These are phyloP conservation scores for Ambrosia hybrid DNA, from an alignment of 140 eudicot genomes.

Conservation along the genomic window DNA sequence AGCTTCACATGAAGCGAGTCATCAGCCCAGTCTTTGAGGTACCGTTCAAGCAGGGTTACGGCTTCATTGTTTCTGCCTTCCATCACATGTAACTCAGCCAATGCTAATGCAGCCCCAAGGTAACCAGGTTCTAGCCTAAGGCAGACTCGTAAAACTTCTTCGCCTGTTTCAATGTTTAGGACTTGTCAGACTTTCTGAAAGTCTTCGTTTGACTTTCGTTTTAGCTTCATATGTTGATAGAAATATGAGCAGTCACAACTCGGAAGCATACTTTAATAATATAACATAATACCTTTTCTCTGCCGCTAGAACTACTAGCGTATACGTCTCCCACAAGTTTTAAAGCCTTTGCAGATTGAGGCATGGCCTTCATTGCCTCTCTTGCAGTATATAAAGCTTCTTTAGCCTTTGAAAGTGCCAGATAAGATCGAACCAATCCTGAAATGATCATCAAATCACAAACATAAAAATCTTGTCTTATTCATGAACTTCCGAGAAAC, in stretches of 20 bases:
- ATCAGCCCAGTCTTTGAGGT: slow-evolving; percentile 96
- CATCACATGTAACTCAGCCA: slow-evolving; percentile 87
- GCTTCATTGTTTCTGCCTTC: slow-evolving; percentile 97
- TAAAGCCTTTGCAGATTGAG: slow-evolving; percentile 92
- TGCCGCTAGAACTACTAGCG: slow-evolving; percentile 81
- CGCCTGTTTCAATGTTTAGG: slow-evolving; percentile 50
- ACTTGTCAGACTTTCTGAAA: slow-evolving; percentile 15
- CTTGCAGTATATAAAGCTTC: slow-evolving; percentile 91
- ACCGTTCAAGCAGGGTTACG: slow-evolving; percentile 78
- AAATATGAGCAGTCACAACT: no score
- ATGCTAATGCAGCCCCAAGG: slow-evolving; percentile 96
- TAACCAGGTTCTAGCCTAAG: slow-evolving; percentile 95
- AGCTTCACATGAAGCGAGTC: slow-evolving; percentile 95
- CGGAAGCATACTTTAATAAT: no score
- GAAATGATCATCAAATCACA: slow-evolving; percentile 23
- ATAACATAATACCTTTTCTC: slow-evolving; percentile 68
- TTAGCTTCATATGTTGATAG: no score
- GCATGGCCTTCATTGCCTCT: slow-evolving; percentile 99
- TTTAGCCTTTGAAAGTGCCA: slow-evolving; percentile 84
- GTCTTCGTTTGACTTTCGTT: slow-evolving; percentile 2
- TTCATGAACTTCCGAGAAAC: slow-evolving; percentile 9
- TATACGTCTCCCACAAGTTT: slow-evolving; percentile 95
- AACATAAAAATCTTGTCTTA: slow-evolving; percentile 19
- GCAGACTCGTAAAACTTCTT: slow-evolving; percentile 96
- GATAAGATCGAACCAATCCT: slow-evolving; percentile 85